Evolutionary conservation across 2,329 filamentous ascomycete genomes (phyloP).

Genomic region (Seiridium cupressi): DNA sequence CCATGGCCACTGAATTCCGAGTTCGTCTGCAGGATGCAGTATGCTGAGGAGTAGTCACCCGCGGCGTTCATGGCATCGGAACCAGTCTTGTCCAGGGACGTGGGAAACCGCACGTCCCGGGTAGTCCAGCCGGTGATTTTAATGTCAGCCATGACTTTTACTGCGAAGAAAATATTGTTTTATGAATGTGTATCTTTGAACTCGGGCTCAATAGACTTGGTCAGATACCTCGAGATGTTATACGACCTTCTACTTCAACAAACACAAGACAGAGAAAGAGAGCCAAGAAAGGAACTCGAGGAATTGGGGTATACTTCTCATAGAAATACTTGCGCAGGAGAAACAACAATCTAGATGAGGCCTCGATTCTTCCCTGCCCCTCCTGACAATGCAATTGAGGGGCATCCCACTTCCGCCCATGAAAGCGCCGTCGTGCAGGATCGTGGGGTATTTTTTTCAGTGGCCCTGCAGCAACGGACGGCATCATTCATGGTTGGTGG

Average conservation of each 20-base stretch:
- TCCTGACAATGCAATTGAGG: neutral
- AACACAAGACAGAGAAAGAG: neutral
- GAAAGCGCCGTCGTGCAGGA: neutral
- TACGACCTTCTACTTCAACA: neutral
- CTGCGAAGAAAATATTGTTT: neutral
- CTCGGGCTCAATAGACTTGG: neutral
- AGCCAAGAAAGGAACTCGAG: neutral
- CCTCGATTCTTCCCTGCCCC: neutral
- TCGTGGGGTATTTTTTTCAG: slow-evolving; percentile 6
- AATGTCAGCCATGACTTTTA: slow-evolving; percentile 49
- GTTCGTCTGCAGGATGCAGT: slow-evolving; percentile 86
- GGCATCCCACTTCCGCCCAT: neutral
- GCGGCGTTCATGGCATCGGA: slow-evolving; percentile 97
- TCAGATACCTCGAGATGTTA: neutral
- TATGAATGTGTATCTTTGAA: neutral
- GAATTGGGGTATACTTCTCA: too few relatives aligned
- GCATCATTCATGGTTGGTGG: slow-evolving; percentile 3
- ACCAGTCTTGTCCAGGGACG: slow-evolving; percentile 94
- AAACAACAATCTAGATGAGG: neutral
- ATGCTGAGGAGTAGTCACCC: slow-evolving; percentile 90
- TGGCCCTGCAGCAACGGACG: neutral
- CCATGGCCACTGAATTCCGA: slow-evolving; percentile 70
- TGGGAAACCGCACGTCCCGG: slow-evolving; percentile 77
- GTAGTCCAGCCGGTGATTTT: slow-evolving; percentile 72
- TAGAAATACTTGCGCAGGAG: neutral